Conservation (phyloP, 2,329 filamentous ascomycete genomes). For the Pleochaeta shiraiana region DNA sequence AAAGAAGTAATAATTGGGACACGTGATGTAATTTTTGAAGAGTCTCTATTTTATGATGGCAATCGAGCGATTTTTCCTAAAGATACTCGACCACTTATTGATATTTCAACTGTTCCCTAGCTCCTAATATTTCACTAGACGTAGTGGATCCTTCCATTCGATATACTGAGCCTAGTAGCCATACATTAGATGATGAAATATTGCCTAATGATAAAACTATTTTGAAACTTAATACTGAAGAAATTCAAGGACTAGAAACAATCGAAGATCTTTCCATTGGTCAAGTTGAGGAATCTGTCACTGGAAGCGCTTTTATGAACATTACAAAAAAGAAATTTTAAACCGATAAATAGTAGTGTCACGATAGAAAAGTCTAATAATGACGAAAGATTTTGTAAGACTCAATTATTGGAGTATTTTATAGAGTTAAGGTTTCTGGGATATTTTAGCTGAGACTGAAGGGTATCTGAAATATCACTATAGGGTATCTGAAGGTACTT, state of each 20-base stretch:
- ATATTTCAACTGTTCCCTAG: not conserved
- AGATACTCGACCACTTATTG: not conserved
- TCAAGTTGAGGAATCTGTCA: not conserved
- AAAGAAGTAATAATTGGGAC: not conserved
- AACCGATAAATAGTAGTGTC: too few species aligned
- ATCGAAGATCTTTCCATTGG: not conserved
- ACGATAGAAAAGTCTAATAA: too few species aligned
- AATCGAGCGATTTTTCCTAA: not conserved
- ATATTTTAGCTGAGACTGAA: too few species aligned
- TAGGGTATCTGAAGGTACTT: too few species aligned
- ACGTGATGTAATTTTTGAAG: not conserved
- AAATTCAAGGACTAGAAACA: not conserved
- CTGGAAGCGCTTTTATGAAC: not conserved
- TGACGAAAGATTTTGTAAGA: too few species aligned
- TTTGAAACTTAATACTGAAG: not conserved
- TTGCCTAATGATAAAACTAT: not conserved
- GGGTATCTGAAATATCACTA: too few species aligned
- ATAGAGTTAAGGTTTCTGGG: too few species aligned
- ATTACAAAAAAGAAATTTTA: too few species aligned
- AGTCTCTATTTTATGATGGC: not conserved
- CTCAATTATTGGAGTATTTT: too few species aligned
- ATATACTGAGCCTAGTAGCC: not conserved
- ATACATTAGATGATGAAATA: not conserved
- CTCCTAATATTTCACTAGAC: not conserved
- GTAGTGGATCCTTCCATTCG: not conserved